These are phyloP conservation scores for Cladophialophora psammophila DNA, from an alignment of 2,329 filamentous ascomycete genomes.

Conservation along the genomic window DNA sequence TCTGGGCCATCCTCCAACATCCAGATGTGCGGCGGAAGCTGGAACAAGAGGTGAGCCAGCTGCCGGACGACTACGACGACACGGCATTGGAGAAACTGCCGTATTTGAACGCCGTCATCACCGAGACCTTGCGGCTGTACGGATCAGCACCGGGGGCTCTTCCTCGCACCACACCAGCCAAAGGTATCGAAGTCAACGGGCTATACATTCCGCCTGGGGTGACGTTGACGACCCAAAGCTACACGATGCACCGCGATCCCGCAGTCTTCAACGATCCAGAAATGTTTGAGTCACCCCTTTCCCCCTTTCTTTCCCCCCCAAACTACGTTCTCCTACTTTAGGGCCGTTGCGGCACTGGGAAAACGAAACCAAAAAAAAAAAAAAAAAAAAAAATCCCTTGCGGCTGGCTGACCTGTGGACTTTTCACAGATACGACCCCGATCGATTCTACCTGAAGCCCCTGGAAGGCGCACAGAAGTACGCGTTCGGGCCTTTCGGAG, in stretches of 20 bases:
- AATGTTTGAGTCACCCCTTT: conserved; percentile 28
- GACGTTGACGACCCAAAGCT: conserved; percentile 61
- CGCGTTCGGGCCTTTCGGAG: conserved; percentile 73
- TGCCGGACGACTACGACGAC: conserved; percentile 46
- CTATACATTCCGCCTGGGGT: conserved; percentile 59
- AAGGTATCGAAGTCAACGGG: conserved; percentile 52
- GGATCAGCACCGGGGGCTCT: conserved; percentile 64
- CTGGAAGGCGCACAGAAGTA: conserved; percentile 16
- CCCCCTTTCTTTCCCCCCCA: too few species aligned
- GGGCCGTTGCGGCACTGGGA: too few species aligned
- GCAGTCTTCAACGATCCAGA: conserved; percentile 59
- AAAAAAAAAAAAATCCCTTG: not conserved
- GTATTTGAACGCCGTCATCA: conserved; percentile 63
- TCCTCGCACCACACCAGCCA: conserved; percentile 59
- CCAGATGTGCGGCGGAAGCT: conserved; percentile 54
- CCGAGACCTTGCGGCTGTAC: conserved; percentile 65
- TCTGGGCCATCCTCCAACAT: conserved; percentile 47
- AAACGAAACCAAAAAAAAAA: not conserved
- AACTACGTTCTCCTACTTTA: too few species aligned
- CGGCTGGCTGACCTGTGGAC: not conserved
- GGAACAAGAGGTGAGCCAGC: conserved; percentile 54
- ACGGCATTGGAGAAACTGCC: conserved; percentile 60
- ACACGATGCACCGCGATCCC: conserved; percentile 63
- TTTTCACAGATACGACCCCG: conserved; percentile 54
- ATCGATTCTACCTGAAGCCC: conserved; percentile 53